Evolutionary conservation across 75 land plant species (phyloP).

Genomic region (Cryptomeria japonica): DNA sequence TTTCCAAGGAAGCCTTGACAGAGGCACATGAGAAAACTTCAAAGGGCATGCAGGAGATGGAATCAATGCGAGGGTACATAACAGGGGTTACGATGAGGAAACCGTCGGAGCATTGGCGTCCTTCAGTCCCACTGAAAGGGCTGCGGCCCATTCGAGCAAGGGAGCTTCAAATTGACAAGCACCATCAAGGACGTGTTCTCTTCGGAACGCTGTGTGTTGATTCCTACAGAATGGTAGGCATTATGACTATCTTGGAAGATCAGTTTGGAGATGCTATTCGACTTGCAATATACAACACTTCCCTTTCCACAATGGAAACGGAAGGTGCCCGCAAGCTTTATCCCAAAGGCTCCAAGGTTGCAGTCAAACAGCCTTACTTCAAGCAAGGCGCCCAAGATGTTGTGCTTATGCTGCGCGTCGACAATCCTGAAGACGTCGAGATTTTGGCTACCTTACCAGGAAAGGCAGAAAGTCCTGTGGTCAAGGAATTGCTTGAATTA

Average conservation of each 20-base stretch:
- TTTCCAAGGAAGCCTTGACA: not conserved
- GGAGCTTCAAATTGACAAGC: conserved; percentile 21
- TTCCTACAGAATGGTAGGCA: not conserved
- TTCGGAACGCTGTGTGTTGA: conserved; percentile 32
- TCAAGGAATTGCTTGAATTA: not conserved
- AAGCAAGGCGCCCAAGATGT: not conserved
- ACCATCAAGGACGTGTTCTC: conserved; percentile 28
- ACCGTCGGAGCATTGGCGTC: not conserved
- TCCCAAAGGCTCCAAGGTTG: conserved; percentile 3
- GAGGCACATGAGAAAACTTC: not conserved
- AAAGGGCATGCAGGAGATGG: not conserved
- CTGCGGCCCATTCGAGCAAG: conserved; percentile 10
- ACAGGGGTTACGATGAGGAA: no score
- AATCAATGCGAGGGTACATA: no score
- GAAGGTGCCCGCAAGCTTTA: not conserved
- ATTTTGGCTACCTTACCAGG: not conserved
- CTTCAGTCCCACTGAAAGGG: not conserved
- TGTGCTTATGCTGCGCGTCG: no score
- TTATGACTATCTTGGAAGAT: conserved; percentile 21
- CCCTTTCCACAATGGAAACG: not conserved
- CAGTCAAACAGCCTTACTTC: conserved; percentile 12
- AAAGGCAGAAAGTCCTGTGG: not conserved
- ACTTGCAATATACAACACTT: not conserved
- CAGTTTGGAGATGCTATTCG: not conserved
- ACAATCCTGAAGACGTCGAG: not conserved